Percentiles rank a stretch among this genome's conserved stretches.
phyloP scores from a whole-genome alignment of 2,329 filamentous ascomycete species.

The Aspergillus fumigatiaffinis region DNA sequence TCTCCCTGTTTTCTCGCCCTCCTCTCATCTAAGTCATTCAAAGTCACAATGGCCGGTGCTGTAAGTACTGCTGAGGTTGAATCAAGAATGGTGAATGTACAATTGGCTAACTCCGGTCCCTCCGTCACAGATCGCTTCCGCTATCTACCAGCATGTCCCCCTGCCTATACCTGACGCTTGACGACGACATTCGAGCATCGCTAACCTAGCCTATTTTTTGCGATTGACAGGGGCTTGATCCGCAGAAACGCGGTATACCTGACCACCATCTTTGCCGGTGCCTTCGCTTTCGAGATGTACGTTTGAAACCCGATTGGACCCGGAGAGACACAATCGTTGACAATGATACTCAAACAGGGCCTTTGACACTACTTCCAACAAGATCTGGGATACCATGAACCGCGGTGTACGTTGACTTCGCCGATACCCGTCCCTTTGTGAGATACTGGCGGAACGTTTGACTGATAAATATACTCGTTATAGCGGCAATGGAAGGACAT shows the following conservation, averaged over 20 bases:
- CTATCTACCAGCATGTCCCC: constrained; percentile 59
- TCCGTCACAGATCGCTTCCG: constrained; percentile 45
- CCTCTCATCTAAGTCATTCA: constrained; percentile 12
- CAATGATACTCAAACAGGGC: constrained; percentile 52
- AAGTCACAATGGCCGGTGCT: constrained; percentile 53
- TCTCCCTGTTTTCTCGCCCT: constrained; percentile 19
- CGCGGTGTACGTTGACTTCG: constrained; percentile 66
- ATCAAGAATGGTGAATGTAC: constrained; percentile 37
- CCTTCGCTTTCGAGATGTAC: constrained; percentile 93
- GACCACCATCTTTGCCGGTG: constrained; percentile 75
- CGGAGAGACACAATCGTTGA: constrained; percentile 13
- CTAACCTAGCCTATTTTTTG: constrained; percentile 14
- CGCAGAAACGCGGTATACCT: constrained; percentile 86
- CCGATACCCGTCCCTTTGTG: not conserved
- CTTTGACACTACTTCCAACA: constrained; percentile 79
- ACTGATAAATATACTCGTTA: constrained; percentile 14
- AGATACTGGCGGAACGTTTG: not conserved
- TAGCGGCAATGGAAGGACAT: constrained; percentile 99
- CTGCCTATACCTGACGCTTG: constrained; percentile 8
- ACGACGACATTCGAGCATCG: not conserved
- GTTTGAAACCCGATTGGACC: constrained; percentile 32
- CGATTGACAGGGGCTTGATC: constrained; percentile 65
- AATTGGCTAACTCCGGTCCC: constrained; percentile 26
- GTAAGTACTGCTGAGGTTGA: constrained; percentile 42
- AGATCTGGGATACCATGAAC: constrained; percentile 88